Percentiles rank a stretch among this genome's conserved stretches.
These are phyloP conservation scores for Saprolegnia parasitica DNA, from an alignment of 352 stramenopile genomes.

Conservation along the genomic window DNA sequence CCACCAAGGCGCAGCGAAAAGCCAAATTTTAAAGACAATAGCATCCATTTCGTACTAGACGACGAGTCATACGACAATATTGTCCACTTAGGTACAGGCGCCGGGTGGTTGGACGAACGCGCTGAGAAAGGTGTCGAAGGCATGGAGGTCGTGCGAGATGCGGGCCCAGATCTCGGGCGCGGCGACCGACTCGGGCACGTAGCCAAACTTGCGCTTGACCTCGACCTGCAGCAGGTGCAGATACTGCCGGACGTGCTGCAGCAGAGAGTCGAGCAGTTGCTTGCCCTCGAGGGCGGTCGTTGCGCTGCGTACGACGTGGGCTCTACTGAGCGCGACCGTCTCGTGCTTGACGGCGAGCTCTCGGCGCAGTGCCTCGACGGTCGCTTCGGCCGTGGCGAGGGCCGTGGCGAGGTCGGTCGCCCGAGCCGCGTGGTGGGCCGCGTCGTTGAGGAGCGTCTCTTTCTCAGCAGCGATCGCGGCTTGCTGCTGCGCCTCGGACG, in stretches of 20 bases:
- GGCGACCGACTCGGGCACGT: constrained; percentile 69
- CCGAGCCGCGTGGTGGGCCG: constrained; percentile 32
- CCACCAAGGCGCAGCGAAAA: constrained; percentile 51
- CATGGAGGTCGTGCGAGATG: constrained; percentile 54
- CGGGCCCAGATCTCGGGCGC: constrained; percentile 53
- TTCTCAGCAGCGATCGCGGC: constrained; percentile 36
- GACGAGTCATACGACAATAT: no score
- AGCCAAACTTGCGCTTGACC: constrained; percentile 76
- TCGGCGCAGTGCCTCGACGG: constrained; percentile 27
- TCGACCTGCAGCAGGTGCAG: constrained; percentile 59
- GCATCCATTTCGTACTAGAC: neutral
- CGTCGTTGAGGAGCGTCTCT: constrained; percentile 46
- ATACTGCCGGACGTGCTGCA: constrained; percentile 61
- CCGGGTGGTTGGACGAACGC: no score
- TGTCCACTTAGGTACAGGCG: no score
- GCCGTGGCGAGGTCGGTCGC: constrained; percentile 27
- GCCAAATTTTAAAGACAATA: constrained; percentile 56
- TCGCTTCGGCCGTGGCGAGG: constrained; percentile 24
- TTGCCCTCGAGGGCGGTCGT: constrained; percentile 4
- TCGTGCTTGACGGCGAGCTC: constrained; percentile 32
- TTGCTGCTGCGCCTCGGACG: constrained; percentile 43
- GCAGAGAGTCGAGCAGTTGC: constrained; percentile 40
- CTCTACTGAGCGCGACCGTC: constrained; percentile 37
- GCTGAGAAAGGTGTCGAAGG: constrained; percentile 41
- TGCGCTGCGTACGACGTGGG: constrained; percentile 28